Evolutionary conservation across 768 basidiomycete genomes (phyloP).

Genomic region (Galerina sulciceps): DNA sequence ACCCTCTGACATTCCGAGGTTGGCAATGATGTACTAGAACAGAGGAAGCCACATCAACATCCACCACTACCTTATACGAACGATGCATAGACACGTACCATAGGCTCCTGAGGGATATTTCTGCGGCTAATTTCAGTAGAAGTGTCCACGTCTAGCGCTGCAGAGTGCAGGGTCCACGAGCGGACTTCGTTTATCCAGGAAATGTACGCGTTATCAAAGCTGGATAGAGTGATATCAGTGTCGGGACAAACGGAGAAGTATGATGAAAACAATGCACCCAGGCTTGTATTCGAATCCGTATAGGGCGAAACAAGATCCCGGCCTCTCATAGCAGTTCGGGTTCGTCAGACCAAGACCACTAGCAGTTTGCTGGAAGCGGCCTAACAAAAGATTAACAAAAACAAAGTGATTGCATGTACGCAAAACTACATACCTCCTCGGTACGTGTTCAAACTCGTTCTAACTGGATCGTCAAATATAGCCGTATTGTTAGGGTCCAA

Average conservation of each 20-base stretch:
- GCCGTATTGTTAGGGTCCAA: conserved; percentile 48
- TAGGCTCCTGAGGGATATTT: conserved; percentile 67
- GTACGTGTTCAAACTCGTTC: conserved; percentile 57
- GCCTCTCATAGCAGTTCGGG: conserved; percentile 62
- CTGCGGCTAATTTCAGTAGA: conserved; percentile 54
- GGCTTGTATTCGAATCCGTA: conserved; percentile 56
- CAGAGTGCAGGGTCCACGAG: conserved; percentile 59
- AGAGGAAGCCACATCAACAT: conserved; percentile 27
- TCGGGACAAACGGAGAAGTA: not conserved
- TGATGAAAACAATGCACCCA: conserved; percentile 31
- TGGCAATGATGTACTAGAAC: conserved; percentile 63
- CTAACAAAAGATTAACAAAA: conserved; percentile 43
- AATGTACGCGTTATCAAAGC: conserved; percentile 60
- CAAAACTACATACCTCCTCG: conserved; percentile 49
- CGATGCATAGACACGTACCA: conserved; percentile 41
- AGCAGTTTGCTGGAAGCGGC: conserved; percentile 71
- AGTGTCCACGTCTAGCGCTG: conserved; percentile 54
- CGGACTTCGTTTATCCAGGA: conserved; percentile 67
- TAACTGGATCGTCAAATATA: conserved; percentile 47
- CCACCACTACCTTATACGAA: conserved; percentile 18
- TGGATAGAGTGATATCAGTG: conserved; percentile 29
- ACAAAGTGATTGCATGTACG: not conserved
- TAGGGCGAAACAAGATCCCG: conserved; percentile 34
- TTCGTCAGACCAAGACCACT: conserved; percentile 67
- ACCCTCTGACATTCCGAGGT: conserved; percentile 67